Conservation (phyloP, 805 yeast species). For the Kluyveromyces lactis region DNA sequence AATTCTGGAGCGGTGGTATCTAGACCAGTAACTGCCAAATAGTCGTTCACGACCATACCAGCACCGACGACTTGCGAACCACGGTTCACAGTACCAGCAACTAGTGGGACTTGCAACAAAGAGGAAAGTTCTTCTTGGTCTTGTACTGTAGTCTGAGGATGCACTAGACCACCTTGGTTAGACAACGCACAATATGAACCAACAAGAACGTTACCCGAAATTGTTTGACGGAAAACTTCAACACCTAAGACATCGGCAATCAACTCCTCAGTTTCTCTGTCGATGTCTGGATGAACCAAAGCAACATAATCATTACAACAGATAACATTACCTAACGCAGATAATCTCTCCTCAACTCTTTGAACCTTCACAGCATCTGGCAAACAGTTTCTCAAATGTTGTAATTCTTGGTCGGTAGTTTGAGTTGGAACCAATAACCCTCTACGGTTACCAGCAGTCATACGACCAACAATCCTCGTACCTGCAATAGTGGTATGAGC, state of each 20-base stretch:
- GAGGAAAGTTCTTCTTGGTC: conserved; percentile 98
- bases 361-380: conserved; percentile 95
- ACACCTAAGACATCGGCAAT: conserved; percentile 98
- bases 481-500: conserved; percentile 98
- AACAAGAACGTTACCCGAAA: conserved; percentile 95
- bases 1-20: conserved; percentile 99
- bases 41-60: conserved; percentile 97
- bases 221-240: conserved; percentile 97
- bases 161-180: conserved; percentile 97
- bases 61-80: conserved; percentile 98
- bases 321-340: conserved; percentile 95
- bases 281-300: conserved; percentile 97
- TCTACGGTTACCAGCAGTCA: conserved; percentile 98
- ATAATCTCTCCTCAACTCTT: conserved; percentile 94
- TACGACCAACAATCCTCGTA: conserved; percentile 93
- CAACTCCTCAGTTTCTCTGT: conserved; percentile 97
- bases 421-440: conserved; percentile 95
- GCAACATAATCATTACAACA: conserved; percentile 99
- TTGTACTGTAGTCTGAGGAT: conserved; percentile 93
- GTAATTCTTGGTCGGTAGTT: conserved; percentile 96
- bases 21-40: conserved; percentile 93
- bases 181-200: conserved; percentile 94
- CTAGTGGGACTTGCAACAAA: conserved; percentile 91
- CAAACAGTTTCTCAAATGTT: conserved; percentile 91
- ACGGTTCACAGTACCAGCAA: conserved; percentile 97